A percentile compares a stretch with the other conserved stretches of the same genome.
phyloP scores from a whole-genome alignment of 805 yeast species.

The Candida ipomoeae region DNA sequence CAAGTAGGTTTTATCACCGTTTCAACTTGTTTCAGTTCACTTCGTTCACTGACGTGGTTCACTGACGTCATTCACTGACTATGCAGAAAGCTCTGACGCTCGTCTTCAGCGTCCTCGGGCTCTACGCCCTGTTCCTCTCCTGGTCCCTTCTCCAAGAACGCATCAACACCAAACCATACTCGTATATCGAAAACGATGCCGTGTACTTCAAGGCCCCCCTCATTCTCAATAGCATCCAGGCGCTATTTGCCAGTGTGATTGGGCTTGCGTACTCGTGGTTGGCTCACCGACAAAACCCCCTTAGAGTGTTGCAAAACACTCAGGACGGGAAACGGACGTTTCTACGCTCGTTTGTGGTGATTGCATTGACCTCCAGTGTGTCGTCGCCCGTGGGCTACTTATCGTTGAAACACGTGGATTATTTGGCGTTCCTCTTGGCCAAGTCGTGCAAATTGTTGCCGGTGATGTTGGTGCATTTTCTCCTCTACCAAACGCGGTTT shows the following conservation, averaged over 20 bases:
- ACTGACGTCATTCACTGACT: not conserved
- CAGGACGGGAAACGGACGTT: not conserved
- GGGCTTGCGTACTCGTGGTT: slow-evolving; percentile 57
- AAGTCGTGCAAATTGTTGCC: slow-evolving; percentile 94
- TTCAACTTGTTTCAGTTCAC: too few relatives aligned
- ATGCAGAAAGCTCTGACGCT: slow-evolving; percentile 19
- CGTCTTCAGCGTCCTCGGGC: slow-evolving; percentile 48
- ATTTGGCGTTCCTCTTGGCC: slow-evolving; percentile 77
- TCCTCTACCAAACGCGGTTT: slow-evolving; percentile 65
- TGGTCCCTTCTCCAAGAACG: slow-evolving; percentile 95
- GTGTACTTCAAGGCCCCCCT: slow-evolving; percentile 70
- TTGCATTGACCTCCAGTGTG: slow-evolving; percentile 71
- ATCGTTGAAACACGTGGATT: slow-evolving; percentile 79
- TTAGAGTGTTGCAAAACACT: slow-evolving; percentile 5
- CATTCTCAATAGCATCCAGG: slow-evolving; percentile 72
- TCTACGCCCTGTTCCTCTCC: slow-evolving; percentile 78
- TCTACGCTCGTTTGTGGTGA: slow-evolving; percentile 41
- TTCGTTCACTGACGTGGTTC: too few relatives aligned
- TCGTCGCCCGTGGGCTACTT: slow-evolving; percentile 81
- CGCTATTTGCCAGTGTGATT: slow-evolving; percentile 62
- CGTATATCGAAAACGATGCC: slow-evolving; percentile 34
- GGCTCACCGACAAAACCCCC: slow-evolving; percentile 23
- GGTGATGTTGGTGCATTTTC: slow-evolving; percentile 78
- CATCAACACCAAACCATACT: slow-evolving; percentile 72
- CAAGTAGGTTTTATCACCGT: too few relatives aligned